Evolutionary conservation across 2,329 filamentous ascomycete genomes (phyloP), one percentile per base, ranked within the genome.

Genomic region (Acrodontium crateriforme): DNA sequence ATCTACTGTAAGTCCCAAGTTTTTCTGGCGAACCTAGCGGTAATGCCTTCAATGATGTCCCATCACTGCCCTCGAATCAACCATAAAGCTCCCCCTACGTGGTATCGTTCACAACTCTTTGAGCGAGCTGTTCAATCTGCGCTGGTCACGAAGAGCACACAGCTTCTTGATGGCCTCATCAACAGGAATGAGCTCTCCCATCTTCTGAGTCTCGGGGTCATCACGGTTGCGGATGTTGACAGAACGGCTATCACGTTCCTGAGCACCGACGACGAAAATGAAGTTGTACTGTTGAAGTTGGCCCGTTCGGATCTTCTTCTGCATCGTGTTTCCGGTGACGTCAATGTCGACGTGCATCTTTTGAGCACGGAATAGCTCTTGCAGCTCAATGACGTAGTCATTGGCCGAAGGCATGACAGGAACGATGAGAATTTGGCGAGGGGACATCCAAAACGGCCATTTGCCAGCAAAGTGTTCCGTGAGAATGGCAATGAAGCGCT

Each of bases 401-500:
- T 73, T 68, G 44, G 68, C 76, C 24, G 69, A 65, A 27, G 76
- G 74, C 57, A 79, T 79, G 35, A 83, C 78, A 6, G 80, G 80
- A 36, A 85, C 74, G 38, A 89, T 70, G 42, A 79, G 65, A 38
- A 89, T 71, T 56, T 89, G 81, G 28, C 81, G 70, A n/a, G 80
- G 81, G 42, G 74, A 81, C 37, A 89, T 61, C 81, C 81, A 89
- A 66, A 87, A 83, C 2, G 81, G 81, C 81, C 81, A 89, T 60
- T 84, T 84, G 44, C 81, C 81, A 30, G 68, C 80, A 51, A 83
- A 87, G 56, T 87, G 81, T 63, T 89, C 81, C 24, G 71, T 80
- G 35, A 87, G 64, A 40, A 87, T 83, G 40, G 72, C 81, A 47
- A 80, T 69, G 49, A 73, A 72, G 31, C 69, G 65, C 50, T 73